Evolutionary conservation across 1,284 basidiomycete species (phyloP).

Genomic region (Fomitopsis betulina): DNA sequence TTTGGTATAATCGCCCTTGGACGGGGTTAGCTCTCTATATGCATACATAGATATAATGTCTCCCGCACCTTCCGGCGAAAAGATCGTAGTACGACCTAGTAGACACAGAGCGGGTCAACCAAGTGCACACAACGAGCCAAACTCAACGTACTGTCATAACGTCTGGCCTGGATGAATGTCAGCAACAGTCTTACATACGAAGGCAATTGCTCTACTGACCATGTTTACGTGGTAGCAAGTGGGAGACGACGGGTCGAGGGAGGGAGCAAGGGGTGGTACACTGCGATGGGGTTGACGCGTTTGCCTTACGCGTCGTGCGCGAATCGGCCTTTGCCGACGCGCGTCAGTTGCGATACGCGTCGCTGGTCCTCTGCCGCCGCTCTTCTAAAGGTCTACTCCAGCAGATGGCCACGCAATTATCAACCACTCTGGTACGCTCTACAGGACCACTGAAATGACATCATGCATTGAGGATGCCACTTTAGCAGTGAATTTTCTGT

Average conservation of each 20-base stretch:
- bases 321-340: conserved; percentile 3
- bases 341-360: background rate
- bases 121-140: conserved; percentile 2
- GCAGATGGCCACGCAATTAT: background rate
- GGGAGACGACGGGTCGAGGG: conserved; percentile 4
- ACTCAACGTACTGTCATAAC: conserved; percentile 77
- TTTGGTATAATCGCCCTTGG: conserved; percentile 85
- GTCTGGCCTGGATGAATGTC: conserved; percentile 57
- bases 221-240: conserved; percentile 18
- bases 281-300: conserved; percentile 24
- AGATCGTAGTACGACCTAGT: conserved; percentile 88
- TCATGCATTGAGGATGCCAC: too few relatives aligned
- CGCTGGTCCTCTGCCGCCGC: background rate
- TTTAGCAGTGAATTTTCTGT: too few relatives aligned
- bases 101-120: conserved; percentile 15
- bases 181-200: background rate
- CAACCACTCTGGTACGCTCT: background rate
- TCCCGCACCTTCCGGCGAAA: conserved; percentile 86
- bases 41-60: background rate
- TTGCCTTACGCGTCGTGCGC: conserved; percentile 13
- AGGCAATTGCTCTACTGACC: conserved; percentile 20
- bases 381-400: background rate
- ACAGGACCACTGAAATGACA: too few relatives aligned
- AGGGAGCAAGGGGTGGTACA: conserved; percentile 4
- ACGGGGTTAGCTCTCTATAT: background rate